Conservation (phyloP, 176 grass and related monocot species). For the Carex cristatella region DNA sequence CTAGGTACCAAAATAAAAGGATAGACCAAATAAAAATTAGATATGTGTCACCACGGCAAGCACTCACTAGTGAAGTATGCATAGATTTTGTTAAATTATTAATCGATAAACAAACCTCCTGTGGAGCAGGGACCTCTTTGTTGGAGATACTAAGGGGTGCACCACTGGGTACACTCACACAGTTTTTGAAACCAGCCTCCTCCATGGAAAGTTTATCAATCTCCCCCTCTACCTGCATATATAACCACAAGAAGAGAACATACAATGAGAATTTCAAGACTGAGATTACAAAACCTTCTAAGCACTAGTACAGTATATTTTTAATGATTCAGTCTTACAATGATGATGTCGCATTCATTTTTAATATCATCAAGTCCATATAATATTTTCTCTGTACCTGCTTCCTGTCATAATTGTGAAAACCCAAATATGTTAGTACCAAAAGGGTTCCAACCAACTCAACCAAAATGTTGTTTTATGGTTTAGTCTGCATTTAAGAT, state of each 20-base stretch:
- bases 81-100: slow-evolving; percentile 1
- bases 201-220: slow-evolving; percentile 99
- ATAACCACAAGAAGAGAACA: slow-evolving; percentile 15
- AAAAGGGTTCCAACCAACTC: not conserved
- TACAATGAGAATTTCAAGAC: not conserved
- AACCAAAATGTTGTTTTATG: not conserved
- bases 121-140: slow-evolving; percentile 37
- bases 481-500: not conserved
- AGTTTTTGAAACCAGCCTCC: slow-evolving; percentile 79
- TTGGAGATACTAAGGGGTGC: slow-evolving; percentile 42
- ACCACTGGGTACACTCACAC: slow-evolving; percentile 85
- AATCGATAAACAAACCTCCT: slow-evolving; percentile 43
- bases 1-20: not conserved
- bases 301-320: slow-evolving; percentile 1
- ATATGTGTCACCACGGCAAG: not conserved
- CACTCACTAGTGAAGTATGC: slow-evolving; percentile 4
- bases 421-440: slow-evolving; percentile 17
- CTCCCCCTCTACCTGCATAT: slow-evolving; percentile 78
- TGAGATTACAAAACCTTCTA: not conserved
- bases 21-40: not conserved
- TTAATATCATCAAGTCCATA: slow-evolving; percentile 97
- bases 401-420: slow-evolving; percentile 49
- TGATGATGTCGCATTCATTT: slow-evolving; percentile 56
- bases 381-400: slow-evolving; percentile 69
- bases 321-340: slow-evolving; percentile 44